These are phyloP conservation scores for Claviceps arundinis DNA, from an alignment of 2,329 filamentous ascomycete genomes.

Conservation along the genomic window DNA sequence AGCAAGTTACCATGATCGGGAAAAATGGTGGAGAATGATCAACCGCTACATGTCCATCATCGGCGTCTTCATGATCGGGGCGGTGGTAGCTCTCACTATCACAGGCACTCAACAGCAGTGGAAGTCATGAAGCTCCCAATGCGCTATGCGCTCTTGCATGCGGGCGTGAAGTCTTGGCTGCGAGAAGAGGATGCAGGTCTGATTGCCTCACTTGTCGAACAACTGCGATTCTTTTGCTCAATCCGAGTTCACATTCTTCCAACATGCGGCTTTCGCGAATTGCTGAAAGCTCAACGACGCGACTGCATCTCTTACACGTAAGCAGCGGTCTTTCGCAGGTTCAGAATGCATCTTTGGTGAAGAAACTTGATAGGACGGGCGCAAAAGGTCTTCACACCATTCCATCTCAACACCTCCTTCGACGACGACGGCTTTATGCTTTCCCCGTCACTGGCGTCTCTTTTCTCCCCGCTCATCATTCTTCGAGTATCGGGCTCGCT, in stretches of 20 bases:
- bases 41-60: conserved; percentile 46
- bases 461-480: not conserved
- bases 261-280: no score
- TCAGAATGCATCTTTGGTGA: not conserved
- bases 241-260: no score
- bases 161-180: not conserved
- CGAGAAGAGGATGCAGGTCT: not conserved
- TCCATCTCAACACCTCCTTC: not conserved
- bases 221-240: no score
- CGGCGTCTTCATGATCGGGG: conserved; percentile 39
- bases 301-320: no score
- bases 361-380: not conserved
- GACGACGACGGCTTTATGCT: not conserved
- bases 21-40: conserved; percentile 45
- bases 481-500: not conserved
- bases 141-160: not conserved
- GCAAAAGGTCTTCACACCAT: not conserved
- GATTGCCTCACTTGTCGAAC: not conserved
- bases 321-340: no score
- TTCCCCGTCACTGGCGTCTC: not conserved
- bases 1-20: conserved; percentile 34
- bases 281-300: no score
- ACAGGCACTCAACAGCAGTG: conserved; percentile 41
- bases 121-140: conserved; percentile 14
- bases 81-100: conserved; percentile 36